phyloP scores from a whole-genome alignment of 1,284 basidiomycete species.

The Volvariella surrecta region DNA sequence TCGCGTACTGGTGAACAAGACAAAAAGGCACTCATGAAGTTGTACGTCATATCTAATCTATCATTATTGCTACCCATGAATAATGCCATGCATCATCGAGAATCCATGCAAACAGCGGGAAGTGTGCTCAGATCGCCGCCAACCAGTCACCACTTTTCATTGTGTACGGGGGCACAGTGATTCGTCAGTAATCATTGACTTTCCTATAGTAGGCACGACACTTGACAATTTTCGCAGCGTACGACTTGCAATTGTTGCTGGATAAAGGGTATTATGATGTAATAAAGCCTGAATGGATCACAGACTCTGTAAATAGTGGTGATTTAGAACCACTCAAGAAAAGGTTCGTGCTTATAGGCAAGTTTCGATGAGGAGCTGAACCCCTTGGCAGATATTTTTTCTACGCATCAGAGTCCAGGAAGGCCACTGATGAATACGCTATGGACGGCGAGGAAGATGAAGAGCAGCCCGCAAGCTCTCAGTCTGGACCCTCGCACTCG shows the following conservation, averaged over 20 bases:
- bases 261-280: constrained; percentile 62
- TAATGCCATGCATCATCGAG: constrained; percentile 26
- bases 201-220: constrained; percentile 3
- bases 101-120: constrained; percentile 73
- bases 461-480: constrained; percentile 17
- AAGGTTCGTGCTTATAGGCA: constrained; percentile 36
- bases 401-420: constrained; percentile 45
- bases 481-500: constrained; percentile 6
- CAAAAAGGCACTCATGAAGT: constrained; percentile 52
- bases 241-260: constrained; percentile 56
- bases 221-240: constrained; percentile 33
- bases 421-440: constrained; percentile 33
- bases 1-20: constrained; percentile 62
- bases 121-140: constrained; percentile 54
- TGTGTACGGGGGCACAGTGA: constrained; percentile 58
- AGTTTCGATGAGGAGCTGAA: constrained; percentile 3
- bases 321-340: constrained; percentile 52
- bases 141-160: constrained; percentile 40
- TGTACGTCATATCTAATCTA: constrained; percentile 33
- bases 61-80: background rate
- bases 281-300: constrained; percentile 73
- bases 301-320: constrained; percentile 60
- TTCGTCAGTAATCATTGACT: constrained; percentile 41
- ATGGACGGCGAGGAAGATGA: constrained; percentile 28
- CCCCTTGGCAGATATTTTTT: constrained; percentile 57